A percentile compares a stretch with the other conserved stretches of the same genome.
Conservation (phyloP, 148 eudicot genomes). For the Arbutus unedo region DNA sequence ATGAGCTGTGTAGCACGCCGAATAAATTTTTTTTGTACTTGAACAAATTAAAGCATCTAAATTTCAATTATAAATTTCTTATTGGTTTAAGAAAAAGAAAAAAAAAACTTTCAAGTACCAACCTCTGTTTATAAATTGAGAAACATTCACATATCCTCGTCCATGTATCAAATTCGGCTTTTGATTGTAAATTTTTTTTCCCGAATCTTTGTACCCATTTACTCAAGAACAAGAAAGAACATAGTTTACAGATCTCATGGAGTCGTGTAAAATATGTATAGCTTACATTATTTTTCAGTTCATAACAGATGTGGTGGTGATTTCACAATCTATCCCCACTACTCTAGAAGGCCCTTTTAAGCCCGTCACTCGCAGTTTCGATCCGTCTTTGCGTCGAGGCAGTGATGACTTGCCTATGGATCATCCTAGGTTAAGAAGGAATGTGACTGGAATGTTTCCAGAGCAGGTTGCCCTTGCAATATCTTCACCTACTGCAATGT, state of each 20-base stretch:
- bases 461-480: constrained; percentile 84
- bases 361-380: constrained; percentile 67
- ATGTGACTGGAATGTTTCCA: constrained; percentile 57
- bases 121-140: neutral
- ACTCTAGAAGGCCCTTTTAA: constrained; percentile 83
- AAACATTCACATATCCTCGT: neutral
- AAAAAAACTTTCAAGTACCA: neutral
- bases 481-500: constrained; percentile 66
- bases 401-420: constrained; percentile 71
- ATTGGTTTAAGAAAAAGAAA: neutral
- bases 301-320: neutral
- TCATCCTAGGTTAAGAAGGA: constrained; percentile 63
- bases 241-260: constrained; percentile 11
- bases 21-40: neutral
- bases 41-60: neutral
- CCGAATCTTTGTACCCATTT: neutral
- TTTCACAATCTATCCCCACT: constrained; percentile 50
- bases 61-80: neutral
- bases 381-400: constrained; percentile 62
- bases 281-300: constrained; percentile 10
- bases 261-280: constrained; percentile 5
- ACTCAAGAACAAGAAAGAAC: neutral
- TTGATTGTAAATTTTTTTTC: neutral
- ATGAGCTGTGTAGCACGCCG: neutral
- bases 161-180: neutral